A percentile compares a stretch with the other conserved stretches of the same genome.
Evolutionary conservation across 768 basidiomycete genomes (phyloP).

Genomic region (Podaxis carcinomalis): DNA sequence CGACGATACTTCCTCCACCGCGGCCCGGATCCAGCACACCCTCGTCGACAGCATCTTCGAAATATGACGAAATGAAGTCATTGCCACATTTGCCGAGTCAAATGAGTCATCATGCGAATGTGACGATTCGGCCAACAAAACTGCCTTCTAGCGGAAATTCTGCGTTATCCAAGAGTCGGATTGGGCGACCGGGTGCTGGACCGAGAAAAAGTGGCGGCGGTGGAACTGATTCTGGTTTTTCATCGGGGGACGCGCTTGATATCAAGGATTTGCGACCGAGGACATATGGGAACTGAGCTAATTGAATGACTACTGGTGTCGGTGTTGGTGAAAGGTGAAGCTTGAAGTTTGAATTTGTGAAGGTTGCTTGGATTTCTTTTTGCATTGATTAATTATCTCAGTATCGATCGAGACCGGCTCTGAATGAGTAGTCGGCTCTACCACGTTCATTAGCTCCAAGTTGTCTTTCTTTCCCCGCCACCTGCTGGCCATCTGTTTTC

Average conservation of each 20-base stretch:
- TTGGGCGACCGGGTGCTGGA: conserved; percentile 40
- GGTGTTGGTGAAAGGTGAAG: background rate
- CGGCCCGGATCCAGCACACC: conserved; percentile 25
- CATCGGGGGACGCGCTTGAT: conserved; percentile 20
- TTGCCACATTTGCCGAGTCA: conserved; percentile 37
- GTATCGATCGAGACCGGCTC: conserved; percentile 3
- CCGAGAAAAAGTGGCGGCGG: conserved; percentile 23
- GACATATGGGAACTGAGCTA: conserved; percentile 18
- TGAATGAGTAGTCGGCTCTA: conserved; percentile 8
- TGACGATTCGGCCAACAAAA: conserved; percentile 44
- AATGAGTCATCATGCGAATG: conserved; percentile 31
- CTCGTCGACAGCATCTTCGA: conserved; percentile 24
- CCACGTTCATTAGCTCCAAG: conserved; percentile 8
- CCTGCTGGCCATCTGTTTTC: background rate
- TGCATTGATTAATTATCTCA: background rate
- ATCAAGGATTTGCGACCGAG: conserved; percentile 27
- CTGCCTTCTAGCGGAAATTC: conserved; percentile 31
- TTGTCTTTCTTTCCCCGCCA: background rate
- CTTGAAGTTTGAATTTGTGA: background rate
- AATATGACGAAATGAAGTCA: conserved; percentile 29
- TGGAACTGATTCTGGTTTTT: background rate
- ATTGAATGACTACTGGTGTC: background rate
- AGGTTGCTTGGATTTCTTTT: background rate
- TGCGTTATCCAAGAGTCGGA: conserved; percentile 44
- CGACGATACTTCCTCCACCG: conserved; percentile 27